Percentiles rank a stretch among this genome's conserved stretches.
These are phyloP conservation scores for Pyropia yezoensis DNA, from an alignment of 23 red algal genomes.

Conservation along the genomic window DNA sequence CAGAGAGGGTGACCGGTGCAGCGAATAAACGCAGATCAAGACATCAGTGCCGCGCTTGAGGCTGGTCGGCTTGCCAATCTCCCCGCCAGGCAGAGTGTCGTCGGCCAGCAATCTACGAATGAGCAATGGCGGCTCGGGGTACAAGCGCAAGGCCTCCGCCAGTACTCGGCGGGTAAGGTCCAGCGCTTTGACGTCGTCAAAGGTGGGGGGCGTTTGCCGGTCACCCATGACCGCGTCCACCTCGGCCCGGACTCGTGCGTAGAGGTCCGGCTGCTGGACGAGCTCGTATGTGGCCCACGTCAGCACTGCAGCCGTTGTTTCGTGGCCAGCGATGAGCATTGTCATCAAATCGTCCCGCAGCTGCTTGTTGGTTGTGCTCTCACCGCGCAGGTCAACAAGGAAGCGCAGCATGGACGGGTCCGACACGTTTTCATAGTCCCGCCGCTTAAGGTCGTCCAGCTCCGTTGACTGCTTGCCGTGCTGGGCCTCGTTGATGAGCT, in stretches of 20 bases:
- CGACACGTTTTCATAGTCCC: constrained; percentile 54
- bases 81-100: constrained; percentile 37
- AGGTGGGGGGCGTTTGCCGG: constrained; percentile 18
- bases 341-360: constrained; percentile 88
- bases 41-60: constrained; percentile 58
- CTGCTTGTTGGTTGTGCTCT: constrained; percentile 62
- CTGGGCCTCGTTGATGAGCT: constrained; percentile 46
- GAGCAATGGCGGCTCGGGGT: constrained; percentile 64
- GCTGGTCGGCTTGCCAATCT: constrained; percentile 8
- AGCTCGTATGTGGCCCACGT: constrained; percentile 74
- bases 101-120: constrained; percentile 60
- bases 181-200: constrained; percentile 41
- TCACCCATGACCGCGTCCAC: constrained; percentile 64
- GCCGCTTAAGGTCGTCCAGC: constrained; percentile 37
- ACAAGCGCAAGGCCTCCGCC: constrained; percentile 57
- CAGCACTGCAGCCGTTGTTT: constrained; percentile 67
- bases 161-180: constrained; percentile 34
- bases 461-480: constrained; percentile 13
- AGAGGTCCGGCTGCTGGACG: constrained; percentile 42
- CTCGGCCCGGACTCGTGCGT: constrained; percentile 41
- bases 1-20: constrained; percentile 47
- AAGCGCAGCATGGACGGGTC: constrained; percentile 67
- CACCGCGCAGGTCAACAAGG: constrained; percentile 75
- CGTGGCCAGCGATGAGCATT: constrained; percentile 77
- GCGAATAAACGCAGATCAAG: constrained; percentile 57